A percentile compares a stretch with the other conserved stretches of the same genome.
phyloP scores from a whole-genome alignment of 768 basidiomycete species.

The Tylopilus cervinicoccineus region DNA sequence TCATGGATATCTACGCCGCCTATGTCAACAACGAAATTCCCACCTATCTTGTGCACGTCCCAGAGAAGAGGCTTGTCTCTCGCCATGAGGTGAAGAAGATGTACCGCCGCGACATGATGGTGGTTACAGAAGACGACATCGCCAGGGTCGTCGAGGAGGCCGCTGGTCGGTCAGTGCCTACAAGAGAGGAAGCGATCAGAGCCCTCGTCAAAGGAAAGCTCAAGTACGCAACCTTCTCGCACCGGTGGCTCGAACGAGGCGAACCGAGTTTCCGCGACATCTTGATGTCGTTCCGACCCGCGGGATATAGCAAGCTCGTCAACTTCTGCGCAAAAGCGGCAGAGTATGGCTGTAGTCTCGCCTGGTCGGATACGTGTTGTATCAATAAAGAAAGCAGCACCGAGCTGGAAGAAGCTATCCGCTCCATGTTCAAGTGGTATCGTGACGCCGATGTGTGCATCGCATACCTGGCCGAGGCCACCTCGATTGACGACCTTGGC shows the following conservation, averaged over 20 bases:
- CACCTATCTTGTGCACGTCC: constrained; percentile 26
- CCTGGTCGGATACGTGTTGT: constrained; percentile 35
- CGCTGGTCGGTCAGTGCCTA: constrained; percentile 21
- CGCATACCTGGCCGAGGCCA: constrained; percentile 30
- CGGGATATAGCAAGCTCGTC: constrained; percentile 25
- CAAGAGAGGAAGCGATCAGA: constrained; percentile 25
- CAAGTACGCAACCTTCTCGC: constrained; percentile 29
- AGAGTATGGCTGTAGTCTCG: constrained; percentile 26
- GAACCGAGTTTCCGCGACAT: constrained; percentile 29
- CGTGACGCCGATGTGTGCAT: constrained; percentile 28
- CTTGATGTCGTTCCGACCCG: constrained; percentile 26
- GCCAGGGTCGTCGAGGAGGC: constrained; percentile 14
- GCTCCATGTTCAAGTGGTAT: constrained; percentile 34
- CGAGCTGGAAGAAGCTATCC: constrained; percentile 32
- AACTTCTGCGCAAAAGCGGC: constrained; percentile 26
- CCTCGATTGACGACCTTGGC: constrained; percentile 24
- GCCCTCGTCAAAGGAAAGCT: constrained; percentile 21
- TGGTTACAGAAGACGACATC: constrained; percentile 25
- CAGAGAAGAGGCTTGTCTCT: constrained; percentile 24
- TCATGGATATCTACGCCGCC: constrained; percentile 19
- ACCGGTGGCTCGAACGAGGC: constrained; percentile 29
- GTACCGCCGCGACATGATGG: constrained; percentile 25
- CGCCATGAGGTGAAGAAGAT: constrained; percentile 30
- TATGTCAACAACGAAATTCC: constrained; percentile 30
- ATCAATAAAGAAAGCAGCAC: constrained; percentile 34